Evolutionary conservation across 805 yeast species (phyloP), one percentile per base, ranked within the genome.

Genomic region (Isabelozyma gotoi): DNA sequence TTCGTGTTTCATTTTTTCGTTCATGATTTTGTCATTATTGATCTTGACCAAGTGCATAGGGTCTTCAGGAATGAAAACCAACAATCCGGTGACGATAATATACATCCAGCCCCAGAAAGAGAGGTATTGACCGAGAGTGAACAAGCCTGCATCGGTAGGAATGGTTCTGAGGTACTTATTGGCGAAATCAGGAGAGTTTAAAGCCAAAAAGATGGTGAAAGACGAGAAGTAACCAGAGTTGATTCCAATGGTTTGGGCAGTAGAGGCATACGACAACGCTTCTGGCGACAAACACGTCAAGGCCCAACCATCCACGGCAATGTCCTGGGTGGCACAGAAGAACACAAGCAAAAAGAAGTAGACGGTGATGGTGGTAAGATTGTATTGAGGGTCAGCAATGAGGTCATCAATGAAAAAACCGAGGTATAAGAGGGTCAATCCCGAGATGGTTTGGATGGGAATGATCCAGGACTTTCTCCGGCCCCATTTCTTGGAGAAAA

Each of bases 241-340:
- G 48, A 94, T 75, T 0, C 99, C 99, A 37, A 94, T 81, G 0
- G 99, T 94, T 65, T 94, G 99, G 0, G 99, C 99, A 0, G 99
- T 94, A 4, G 96, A 88, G 0, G 99, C 98, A 68, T 82, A 94
- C 14, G 95, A 83, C 48, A 94, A 72, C 11, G 95, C 85, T 19
- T 79, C 80, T 19, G 82, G 82, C 14, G 91, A 81, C 41, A 94
- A 71, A 33, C 92, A 81, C 1, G 97, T 94, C 57, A 94, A 69
- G 0, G 98, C 97, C 99, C 99, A 94, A 8, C 99, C 98, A 67
- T 94, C 99, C 17, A 94, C 99, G 0, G 99, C 98, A 43, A 94
- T 94, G 61, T 94, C 99, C 64, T 94, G 99, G 0, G 99, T 92
- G 0, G 98, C 97, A 68, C 97, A 91, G 46, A 91, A 73, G 45